Base-by-base conservation (phyloP, 2,329 filamentous ascomycete species). In the Aspergillus bombycis region DNA sequence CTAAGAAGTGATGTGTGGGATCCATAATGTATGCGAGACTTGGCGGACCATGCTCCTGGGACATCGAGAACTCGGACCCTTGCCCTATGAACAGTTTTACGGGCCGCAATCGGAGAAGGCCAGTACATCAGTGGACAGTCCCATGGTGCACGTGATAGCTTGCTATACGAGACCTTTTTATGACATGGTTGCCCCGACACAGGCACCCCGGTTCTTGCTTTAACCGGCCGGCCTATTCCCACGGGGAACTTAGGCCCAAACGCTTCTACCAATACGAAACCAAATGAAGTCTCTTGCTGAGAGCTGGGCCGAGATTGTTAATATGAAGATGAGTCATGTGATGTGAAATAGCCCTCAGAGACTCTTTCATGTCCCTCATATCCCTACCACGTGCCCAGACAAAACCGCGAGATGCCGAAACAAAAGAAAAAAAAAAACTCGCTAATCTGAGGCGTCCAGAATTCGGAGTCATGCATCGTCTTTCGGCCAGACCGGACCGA, bases 371-470 rank as follows among this genome's bases (percentile, higher is more conserved):
- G 30, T 50, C 26, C 26, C 26, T 9, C 4, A 50, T 26, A 50
- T 50, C 26, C 46, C 8, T 10, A 50, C 46, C 26, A 30, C 19
- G 26, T 50, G 26, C 19, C 14, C 16, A 16, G 32, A 23, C 26
- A 30, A 19, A 16, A 50, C 26, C 21, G 14, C 50, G 26, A 60
- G 61, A 60, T 54, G 41, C n/a, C 32, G 48, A 46, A 21, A n/a
- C n/a, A n/a, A n/a, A n/a, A n/a, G n/a, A n/a, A n/a, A n/a, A n/a
- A n/a, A n/a, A 28, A 28, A 28, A 21, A 19, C 19, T 19, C 19
- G 21, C 19, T 11, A 21, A 10, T 19, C 14, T 5, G 14, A 28
- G 26, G 23, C 21, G 28, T 57, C 32, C 23, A 38, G 45, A 59
- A 9, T 38, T 59, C 45, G 4, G n/a, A 9, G 21, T 23, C 23